Evolutionary conservation across 352 stramenopile species (phyloP).

Genomic region (Discostella stelligera): DNA sequence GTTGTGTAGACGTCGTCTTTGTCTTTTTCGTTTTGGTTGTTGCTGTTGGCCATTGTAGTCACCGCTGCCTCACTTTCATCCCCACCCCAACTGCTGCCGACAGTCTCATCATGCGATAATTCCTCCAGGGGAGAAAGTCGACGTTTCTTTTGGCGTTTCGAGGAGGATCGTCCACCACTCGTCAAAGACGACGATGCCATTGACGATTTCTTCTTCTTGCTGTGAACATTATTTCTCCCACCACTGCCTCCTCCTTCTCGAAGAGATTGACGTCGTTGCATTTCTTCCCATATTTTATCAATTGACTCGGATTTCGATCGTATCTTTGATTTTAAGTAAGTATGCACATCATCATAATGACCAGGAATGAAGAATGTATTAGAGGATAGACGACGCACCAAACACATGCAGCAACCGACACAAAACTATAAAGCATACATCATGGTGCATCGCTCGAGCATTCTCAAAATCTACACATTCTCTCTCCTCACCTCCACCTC

Average conservation of each 20-base stretch:
- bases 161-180: slow-evolving; percentile 12
- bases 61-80: background rate
- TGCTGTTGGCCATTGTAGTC: background rate
- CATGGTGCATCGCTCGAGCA: too few species aligned
- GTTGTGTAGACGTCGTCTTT: slow-evolving; percentile 12
- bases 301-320: slow-evolving; percentile 63
- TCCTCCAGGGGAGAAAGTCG: slow-evolving; percentile 62
- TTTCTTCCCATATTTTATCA: slow-evolving; percentile 78
- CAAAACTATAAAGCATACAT: too few species aligned
- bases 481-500: slow-evolving; percentile 37
- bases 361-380: background rate
- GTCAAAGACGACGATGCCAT: slow-evolving; percentile 14
- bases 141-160: slow-evolving; percentile 61
- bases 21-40: background rate
- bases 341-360: background rate
- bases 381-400: background rate
- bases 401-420: background rate
- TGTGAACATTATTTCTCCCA: slow-evolving; percentile 2
- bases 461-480: too few species aligned
- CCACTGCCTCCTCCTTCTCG: slow-evolving; percentile 19
- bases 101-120: slow-evolving; percentile 42
- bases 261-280: slow-evolving; percentile 58
- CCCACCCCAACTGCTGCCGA: background rate
- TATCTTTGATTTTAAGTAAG: slow-evolving; percentile 30
- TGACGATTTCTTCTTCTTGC: slow-evolving; percentile 55